A percentile compares a stretch with the other conserved stretches of the same genome.
Evolutionary conservation across 371 early-diverging fungal genomes (phyloP).

Genomic region (Apophysomyces variabilis): DNA sequence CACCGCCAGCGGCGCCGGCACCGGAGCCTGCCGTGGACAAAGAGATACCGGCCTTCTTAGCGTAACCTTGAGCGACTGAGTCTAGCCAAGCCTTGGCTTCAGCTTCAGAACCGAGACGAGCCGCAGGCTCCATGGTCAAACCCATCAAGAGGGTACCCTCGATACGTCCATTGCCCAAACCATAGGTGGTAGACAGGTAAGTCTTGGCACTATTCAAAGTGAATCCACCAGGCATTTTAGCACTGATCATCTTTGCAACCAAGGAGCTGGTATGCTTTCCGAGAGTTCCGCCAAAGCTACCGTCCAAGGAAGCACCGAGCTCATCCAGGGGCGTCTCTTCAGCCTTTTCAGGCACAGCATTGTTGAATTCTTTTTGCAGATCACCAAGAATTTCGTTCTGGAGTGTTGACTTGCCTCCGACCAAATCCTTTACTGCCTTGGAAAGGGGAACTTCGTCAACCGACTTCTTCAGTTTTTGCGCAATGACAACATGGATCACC

Average conservation of each 20-base stretch:
- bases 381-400: conserved; percentile 98
- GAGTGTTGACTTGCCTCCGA: conserved; percentile 94
- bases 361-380: conserved; percentile 91
- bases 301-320: conserved; percentile 73
- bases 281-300: conserved; percentile 68
- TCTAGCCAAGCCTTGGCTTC: conserved; percentile 94
- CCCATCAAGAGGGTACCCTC: conserved; percentile 85
- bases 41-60: conserved; percentile 77
- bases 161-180: conserved; percentile 86
- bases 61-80: conserved; percentile 78
- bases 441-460: conserved; percentile 73
- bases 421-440: conserved; percentile 92
- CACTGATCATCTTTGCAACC: conserved; percentile 82
- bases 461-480: conserved; percentile 91
- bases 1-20: conserved; percentile 62
- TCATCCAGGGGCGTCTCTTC: conserved; percentile 92
- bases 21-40: conserved; percentile 66
- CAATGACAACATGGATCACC: conserved; percentile 81
- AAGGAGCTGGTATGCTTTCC: conserved; percentile 86
- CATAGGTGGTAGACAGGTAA: conserved; percentile 72
- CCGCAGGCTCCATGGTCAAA: conserved; percentile 85
- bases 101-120: conserved; percentile 79
- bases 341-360: conserved; percentile 86
- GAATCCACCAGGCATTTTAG: conserved; percentile 96
- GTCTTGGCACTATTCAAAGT: conserved; percentile 80